Evolutionary conservation across 2,329 filamentous ascomycete genomes (phyloP), one percentile per base, ranked within the genome.

Genomic region (Exserohilum turcica): DNA sequence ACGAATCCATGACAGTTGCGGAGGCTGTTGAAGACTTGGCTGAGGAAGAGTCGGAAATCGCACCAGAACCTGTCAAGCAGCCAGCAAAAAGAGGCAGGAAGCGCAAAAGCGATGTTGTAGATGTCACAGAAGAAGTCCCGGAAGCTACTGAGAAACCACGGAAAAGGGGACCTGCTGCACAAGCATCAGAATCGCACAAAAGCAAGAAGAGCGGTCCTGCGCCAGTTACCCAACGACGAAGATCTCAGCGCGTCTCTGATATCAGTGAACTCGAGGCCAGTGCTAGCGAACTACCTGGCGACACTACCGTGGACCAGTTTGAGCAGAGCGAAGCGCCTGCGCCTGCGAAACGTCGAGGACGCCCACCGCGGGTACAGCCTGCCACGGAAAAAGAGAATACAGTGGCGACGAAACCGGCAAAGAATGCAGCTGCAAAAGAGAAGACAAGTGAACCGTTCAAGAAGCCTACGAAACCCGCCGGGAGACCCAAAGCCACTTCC

Each of bases 201-300:
- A 43, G 54, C 15, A 70, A 60, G 55, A 68, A 68, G 43, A 37
- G 52, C 21, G 43, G 43, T n/a, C 19, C 46, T n/a, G 52, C 60
- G 16, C 45, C 62, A 29, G 52, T 54, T n/a, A 40, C 48, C 6
- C 47, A 62, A 18, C 58, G 58, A 16, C 64, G 64, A 38, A 61
- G 67, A 37, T 67, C 70, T 2, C 70, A 67, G 40, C 64, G 64
- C 6, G 63, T 65, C 6, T 70, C 67, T 2, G 66, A 72, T 15
- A 43, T 65, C 5, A 67, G 65, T 12, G 74, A 69, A 57, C 52
- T 64, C 56, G 54, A 66, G 60, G 24, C 68, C 59, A 67, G 47
- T 46, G 31, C 59, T 16, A 28, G 67, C 43, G 66, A 71, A 32
- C 54, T 61, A 12, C 60, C 72, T 8, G 51, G 56, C 28, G 48